Conservation (phyloP, 1,284 basidiomycete species). For the Tilletia walkeri region DNA sequence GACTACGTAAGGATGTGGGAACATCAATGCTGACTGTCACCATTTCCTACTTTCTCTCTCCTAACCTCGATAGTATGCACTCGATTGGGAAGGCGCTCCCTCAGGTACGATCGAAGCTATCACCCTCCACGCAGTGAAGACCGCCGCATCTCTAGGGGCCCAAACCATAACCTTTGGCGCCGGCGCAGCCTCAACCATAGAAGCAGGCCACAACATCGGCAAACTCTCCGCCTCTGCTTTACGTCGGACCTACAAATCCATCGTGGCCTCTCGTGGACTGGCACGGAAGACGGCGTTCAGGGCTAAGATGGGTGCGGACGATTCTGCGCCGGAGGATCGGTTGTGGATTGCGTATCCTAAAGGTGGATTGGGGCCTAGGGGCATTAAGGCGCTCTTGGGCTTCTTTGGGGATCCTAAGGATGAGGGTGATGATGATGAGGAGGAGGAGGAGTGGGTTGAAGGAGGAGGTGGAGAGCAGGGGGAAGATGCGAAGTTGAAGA, state of each 20-base stretch:
- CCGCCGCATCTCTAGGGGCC: constrained; percentile 56
- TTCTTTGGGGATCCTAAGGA: constrained; percentile 35
- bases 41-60: neutral
- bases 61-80: constrained; percentile 57
- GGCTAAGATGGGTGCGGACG: constrained; percentile 49
- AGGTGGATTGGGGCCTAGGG: constrained; percentile 41
- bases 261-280: constrained; percentile 7
- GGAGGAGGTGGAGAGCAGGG: neutral
- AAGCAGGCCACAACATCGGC: constrained; percentile 44
- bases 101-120: constrained; percentile 62
- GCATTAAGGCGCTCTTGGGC: constrained; percentile 43
- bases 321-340: constrained; percentile 24
- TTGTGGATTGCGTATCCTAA: constrained; percentile 47
- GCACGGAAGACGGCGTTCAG: constrained; percentile 30
- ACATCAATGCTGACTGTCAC: neutral
- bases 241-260: constrained; percentile 11
- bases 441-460: neutral
- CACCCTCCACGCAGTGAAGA: constrained; percentile 61
- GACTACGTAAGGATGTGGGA: too few relatives aligned
- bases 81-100: constrained; percentile 64
- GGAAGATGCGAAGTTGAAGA: too few relatives aligned
- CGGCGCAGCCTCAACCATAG: constrained; percentile 35
- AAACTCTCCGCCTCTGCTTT: constrained; percentile 26
- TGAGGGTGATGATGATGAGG: neutral
- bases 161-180: constrained; percentile 58